Evolutionary conservation across 352 stramenopile genomes (phyloP), one percentile per base, ranked within the genome.

Genomic region (Phytophthora citrophthora): DNA sequence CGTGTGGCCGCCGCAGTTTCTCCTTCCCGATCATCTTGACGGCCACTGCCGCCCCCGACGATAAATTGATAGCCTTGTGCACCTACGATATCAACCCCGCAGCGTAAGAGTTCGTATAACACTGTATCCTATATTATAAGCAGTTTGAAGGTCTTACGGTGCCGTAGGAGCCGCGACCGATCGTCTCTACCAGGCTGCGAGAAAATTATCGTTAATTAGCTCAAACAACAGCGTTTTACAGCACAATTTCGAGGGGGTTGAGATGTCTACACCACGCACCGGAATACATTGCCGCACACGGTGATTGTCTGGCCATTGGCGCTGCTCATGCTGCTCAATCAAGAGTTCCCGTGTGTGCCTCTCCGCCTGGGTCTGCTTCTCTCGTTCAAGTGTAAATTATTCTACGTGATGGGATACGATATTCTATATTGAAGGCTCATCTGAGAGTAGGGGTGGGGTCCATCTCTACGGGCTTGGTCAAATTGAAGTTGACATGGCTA

Each of bases 1-100:
- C 85, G 54, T 91, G 79, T 5, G 83, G 83, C 20, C 83, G 81
- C 4, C 83, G 77, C 23, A 93, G 54, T 31, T 88, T 88, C 34
- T 92, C 85, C 53, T 94, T 94, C 13, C 76, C 76, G 45, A 94
- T 91, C 68, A 94, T 73, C 55, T 94, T 94, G 11, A 94, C 81
- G 8, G 85, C 85, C n/a, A 94, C 85, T 9, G 85, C 81, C 4
- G 83, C 85, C 0, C 83, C 83, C 0, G 85, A 91, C 26, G 81
- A 87, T 44, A 92, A 65, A 54, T 94, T 92, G 34, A 92, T 88
- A n/a, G 81, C 85, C 48, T 94, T 94, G 70, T 94, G 85, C 34
- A 93, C 82, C 82, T 91, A 54, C 18, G 36, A 51, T 38, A 15
- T 20, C 39, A 5, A 72, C 3, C 10, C 39, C 24, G 46, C 3